Base-by-base conservation (phyloP, 106 monocot species). In the Platanthera zijinensis region DNA sequence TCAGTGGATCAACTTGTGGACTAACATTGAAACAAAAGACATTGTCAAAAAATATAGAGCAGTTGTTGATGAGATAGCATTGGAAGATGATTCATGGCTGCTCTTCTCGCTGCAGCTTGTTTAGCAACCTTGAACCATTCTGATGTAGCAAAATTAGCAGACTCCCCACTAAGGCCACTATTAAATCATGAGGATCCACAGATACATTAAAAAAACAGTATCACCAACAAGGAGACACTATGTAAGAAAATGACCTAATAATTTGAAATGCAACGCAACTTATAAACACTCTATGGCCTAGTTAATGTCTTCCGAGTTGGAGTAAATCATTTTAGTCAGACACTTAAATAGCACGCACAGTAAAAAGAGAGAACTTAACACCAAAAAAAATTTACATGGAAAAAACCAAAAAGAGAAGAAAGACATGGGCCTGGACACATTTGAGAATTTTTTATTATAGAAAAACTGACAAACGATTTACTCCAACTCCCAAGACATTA, bases 21-120 rank as follows among this genome's bases (percentile, higher is more conserved):
- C 81, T 76, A 52, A 99, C 99, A 94, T 94, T 72, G 94, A 84
- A 52, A 92, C 83, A 76, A 92, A 99, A 70, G 99, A 99, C 76
- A 99, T 85, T 10, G 99, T 79, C 71, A 99, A 76, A 83, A 99
- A 3, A 39, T 83, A 84, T 99, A 99, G n/a, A 99, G 85, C 78
- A 99, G 87, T 80, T 99, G 99, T 79, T 99, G 99, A 84, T 99
- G 94, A 8, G 99, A 99, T 13, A 99, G 92, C 99, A 94, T 99
- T 8, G 99, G 99, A 46, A 99, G 94, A 78, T 87, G 84, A 95
- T 92, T 85, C 94, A 94, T 99, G 22, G 94, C 90, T 76, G 99
- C 94, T 78, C 99, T 99, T 74, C 99, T 87, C 18, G 90, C 82
- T 67, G 99, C 99, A 86, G 99, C 99, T 72, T 99, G 92, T 86